These are phyloP conservation scores for Magnolia changhungtana DNA, from an alignment of 164 flowering plant species.

Conservation along the genomic window DNA sequence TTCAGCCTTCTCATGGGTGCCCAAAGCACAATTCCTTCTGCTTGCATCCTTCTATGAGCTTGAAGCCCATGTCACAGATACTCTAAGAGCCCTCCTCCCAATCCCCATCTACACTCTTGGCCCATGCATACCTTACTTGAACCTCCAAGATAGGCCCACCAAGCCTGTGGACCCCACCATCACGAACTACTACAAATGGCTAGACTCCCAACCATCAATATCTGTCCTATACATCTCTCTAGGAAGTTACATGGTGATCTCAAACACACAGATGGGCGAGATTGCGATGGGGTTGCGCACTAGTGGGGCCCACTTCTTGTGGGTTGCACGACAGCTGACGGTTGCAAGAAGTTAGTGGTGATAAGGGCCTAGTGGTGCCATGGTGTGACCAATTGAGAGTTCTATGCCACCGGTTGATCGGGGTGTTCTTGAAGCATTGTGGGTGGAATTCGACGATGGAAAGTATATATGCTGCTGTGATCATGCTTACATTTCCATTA, in stretches of 20 bases:
- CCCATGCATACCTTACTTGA: conserved; percentile 22
- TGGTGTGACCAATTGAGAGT: conserved; percentile 77
- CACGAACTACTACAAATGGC: not conserved
- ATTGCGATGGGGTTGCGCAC: not conserved
- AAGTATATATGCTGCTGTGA: conserved; percentile 44
- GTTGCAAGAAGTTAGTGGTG: conserved; percentile 26
- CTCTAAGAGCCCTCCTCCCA: conserved; percentile 17
- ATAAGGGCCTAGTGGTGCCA: conserved; percentile 42
- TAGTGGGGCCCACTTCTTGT: conserved; percentile 1
- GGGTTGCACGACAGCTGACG: conserved; percentile 11
- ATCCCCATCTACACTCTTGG: conserved; percentile 37
- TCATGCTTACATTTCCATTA: conserved; percentile 55
- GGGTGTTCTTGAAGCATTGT: conserved; percentile 69
- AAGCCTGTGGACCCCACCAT: not conserved
- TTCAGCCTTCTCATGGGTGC: not conserved
- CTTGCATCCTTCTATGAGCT: conserved; percentile 35
- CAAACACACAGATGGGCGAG: not conserved
- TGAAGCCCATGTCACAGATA: conserved; percentile 27
- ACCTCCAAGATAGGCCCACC: not conserved
- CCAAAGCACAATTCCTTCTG: conserved; percentile 35
- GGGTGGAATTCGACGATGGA: conserved; percentile 64
- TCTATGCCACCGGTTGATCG: conserved; percentile 47
- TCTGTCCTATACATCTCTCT: not conserved
- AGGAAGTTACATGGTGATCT: not conserved
- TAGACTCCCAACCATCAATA: not conserved